Base-by-base conservation (phyloP, 2,329 filamentous ascomycete species). In the Aspergillus unguis region DNA sequence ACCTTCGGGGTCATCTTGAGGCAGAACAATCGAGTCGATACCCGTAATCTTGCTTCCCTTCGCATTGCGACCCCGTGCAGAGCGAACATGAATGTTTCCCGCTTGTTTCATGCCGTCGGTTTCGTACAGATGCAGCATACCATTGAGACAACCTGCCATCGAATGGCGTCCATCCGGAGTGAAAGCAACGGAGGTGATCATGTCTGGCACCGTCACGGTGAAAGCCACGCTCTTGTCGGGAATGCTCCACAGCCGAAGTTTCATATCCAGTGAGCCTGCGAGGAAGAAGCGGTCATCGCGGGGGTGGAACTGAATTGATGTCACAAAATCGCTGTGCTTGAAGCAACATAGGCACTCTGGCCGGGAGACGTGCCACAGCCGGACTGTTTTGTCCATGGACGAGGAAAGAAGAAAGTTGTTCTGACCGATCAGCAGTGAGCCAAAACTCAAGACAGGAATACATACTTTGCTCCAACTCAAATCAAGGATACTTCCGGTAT, bases 21-120 rank as follows among this genome's bases (percentile, higher is more conserved):
- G 84, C 44, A 84, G 77, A 11, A 75, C 71, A 58, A 86, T 85
- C 0, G 90, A 87, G 64, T 92, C 85, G 48, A 99, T 96, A 5
- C 91, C 92, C 0, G 94, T 97, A 61, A 99, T 96, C 69, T 99
- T 99, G 75, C 91, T 96, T 5, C 92, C 92, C 69, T 95, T 96
- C 4, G 92, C 88, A 65, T 96, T 97, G 66, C 91, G 92, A 2
- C 94, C 92, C 54, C 92, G 82, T 0, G 90, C 90, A 0, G 92
- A 96, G 41, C 92, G 85, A n/a, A 96, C 92, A 60, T 96, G 91
- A 29, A 97, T 86, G 66, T 96, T 91, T 1, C 87, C 87, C 59
- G 89, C 83, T 48, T 86, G 83, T 64, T 90, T 94, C 46, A 99
- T 74, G 0, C 90, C 90, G 62, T 97, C 91, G 0, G 94, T 99